phyloP scores from a whole-genome alignment of 108 stramenopile genomes.

The Cylindrotheca fusiformis region DNA sequence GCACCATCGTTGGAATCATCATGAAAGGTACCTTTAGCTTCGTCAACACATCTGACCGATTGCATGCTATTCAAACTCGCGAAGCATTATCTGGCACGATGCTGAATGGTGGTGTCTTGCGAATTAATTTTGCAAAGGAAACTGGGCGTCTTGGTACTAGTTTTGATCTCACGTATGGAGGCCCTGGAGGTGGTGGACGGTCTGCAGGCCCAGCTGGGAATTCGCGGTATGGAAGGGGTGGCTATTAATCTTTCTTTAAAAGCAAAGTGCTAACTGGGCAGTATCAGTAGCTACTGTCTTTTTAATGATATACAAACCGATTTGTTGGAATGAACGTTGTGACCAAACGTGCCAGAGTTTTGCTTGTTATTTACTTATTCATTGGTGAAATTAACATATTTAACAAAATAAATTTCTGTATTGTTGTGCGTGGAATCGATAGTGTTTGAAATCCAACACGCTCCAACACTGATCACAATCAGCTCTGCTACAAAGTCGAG shows the following conservation, averaged over 20 bases:
- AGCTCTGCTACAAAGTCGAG: not conserved
- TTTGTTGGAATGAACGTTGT: no score
- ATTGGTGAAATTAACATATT: no score
- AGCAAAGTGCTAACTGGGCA: no score
- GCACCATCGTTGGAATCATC: conserved; percentile 63
- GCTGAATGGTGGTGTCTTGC: conserved; percentile 71
- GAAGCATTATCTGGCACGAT: conserved; percentile 55
- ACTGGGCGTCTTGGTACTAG: conserved; percentile 81
- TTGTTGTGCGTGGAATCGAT: not conserved
- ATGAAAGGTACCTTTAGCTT: conserved; percentile 79
- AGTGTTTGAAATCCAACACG: not conserved
- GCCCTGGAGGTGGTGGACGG: conserved; percentile 17
- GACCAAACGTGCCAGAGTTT: no score
- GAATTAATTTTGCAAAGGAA: conserved; percentile 90
- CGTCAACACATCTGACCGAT: conserved; percentile 69
- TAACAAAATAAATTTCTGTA: not conserved
- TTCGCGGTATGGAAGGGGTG: no score
- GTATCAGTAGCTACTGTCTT: no score
- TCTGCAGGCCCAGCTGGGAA: no score
- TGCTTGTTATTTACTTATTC: no score
- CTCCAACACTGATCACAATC: not conserved
- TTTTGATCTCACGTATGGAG: conserved; percentile 70
- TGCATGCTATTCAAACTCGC: conserved; percentile 62
- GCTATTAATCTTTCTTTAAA: no score
- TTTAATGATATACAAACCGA: no score